phyloP scores from a whole-genome alignment of 495 filamentous ascomycete genomes.

The Annulohypoxylon maeteangense region DNA sequence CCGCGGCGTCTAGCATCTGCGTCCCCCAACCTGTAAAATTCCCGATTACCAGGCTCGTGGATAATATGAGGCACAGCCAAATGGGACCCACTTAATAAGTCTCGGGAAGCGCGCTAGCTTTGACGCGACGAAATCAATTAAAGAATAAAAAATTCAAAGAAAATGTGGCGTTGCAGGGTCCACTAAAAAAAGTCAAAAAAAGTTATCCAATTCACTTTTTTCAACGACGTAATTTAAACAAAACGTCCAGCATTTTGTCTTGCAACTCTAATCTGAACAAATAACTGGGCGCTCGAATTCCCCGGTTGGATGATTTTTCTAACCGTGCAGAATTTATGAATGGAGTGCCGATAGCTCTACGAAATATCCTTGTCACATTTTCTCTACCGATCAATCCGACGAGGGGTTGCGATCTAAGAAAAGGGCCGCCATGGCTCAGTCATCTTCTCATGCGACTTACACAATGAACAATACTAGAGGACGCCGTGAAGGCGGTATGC shows the following conservation, averaged over 20 bases:
- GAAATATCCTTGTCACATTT: conserved; percentile 6
- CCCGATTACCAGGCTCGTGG: conserved; percentile 34
- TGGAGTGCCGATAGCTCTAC: conserved; percentile 31
- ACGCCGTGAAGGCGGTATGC: conserved; percentile 20
- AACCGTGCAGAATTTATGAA: background rate
- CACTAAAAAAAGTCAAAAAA: conserved; percentile 43
- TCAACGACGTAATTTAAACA: conserved; percentile 23
- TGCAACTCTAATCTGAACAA: background rate
- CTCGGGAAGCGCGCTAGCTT: conserved; percentile 24
- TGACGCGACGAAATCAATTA: conserved; percentile 24
- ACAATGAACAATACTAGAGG: conserved; percentile 34
- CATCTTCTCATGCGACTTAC: conserved; percentile 37
- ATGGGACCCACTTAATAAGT: conserved; percentile 38
- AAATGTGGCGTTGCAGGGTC: conserved; percentile 35
- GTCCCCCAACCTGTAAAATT: conserved; percentile 14
- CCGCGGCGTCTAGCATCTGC: conserved; percentile 1
- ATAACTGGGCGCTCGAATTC: background rate
- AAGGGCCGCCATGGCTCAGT: conserved; percentile 34
- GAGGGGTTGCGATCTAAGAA: background rate
- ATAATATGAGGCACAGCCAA: conserved; percentile 31
- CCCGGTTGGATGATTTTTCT: background rate
- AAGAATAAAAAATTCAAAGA: background rate
- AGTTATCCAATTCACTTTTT: background rate
- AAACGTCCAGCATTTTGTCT: background rate
- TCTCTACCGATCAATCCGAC: conserved; percentile 8